phyloP scores from a whole-genome alignment of 1,139 yeast species.

The Nematodospora anomalae region DNA sequence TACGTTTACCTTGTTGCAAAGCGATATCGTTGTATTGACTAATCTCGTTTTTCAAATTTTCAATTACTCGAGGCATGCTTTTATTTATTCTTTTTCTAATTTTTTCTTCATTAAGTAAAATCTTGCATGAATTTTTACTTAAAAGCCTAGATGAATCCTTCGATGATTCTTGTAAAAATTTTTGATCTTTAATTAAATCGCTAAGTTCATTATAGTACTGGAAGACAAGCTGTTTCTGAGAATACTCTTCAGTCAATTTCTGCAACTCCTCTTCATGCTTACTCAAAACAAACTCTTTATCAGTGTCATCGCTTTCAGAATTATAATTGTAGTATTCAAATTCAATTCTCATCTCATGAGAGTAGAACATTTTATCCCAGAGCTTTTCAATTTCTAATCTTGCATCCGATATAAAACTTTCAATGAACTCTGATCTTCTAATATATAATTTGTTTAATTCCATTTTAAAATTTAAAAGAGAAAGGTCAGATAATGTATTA shows the following conservation, averaged over 20 bases:
- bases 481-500: conserved; percentile 35
- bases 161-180: conserved; percentile 63
- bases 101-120: conserved; percentile 77
- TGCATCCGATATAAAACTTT: conserved; percentile 64
- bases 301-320: conserved; percentile 38
- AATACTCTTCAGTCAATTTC: conserved; percentile 49
- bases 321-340: conserved; percentile 42
- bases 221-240: conserved; percentile 56
- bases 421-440: conserved; percentile 63
- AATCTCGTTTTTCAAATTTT: conserved; percentile 50
- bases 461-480: conserved; percentile 41
- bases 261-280: conserved; percentile 65
- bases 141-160: conserved; percentile 79
- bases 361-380: conserved; percentile 65
- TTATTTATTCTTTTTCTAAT: conserved; percentile 65
- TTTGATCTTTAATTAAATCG: conserved; percentile 59
- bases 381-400: conserved; percentile 55
- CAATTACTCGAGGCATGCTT: conserved; percentile 63
- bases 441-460: conserved; percentile 60
- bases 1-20: conserved; percentile 31
- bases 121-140: conserved; percentile 75
- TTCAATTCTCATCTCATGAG: conserved; percentile 40
- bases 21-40: conserved; percentile 43
- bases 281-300: conserved; percentile 54
- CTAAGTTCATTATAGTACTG: conserved; percentile 54